Base-by-base conservation (phyloP, 2,329 filamentous ascomycete species). In the Hirsutella rhossiliensis region DNA sequence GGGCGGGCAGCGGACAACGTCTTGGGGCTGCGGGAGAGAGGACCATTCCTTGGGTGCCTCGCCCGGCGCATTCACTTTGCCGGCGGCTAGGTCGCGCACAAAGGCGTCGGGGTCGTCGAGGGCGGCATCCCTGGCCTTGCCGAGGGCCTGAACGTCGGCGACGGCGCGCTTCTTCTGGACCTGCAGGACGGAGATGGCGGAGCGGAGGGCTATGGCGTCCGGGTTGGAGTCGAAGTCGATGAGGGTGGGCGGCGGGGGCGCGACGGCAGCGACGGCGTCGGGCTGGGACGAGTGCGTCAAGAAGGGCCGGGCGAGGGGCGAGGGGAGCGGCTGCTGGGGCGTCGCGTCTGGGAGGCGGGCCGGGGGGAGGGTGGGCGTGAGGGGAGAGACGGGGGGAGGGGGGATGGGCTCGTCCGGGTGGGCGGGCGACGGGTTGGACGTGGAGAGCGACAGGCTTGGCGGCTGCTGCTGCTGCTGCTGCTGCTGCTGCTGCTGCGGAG, bases 191-290 rank as follows among this genome's bases (percentile, higher is more conserved):
- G 86, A 83, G 47, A 96, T 87, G 39, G 89, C 86, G 23, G 84
- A 86, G 51, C 83, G 81, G 47, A 96, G 73, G 5, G 90, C 90
- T 47, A 96, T 82, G 20, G 84, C 87, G 67, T 97, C 90, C 8
- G 87, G 81, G 57, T 94, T 94, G 44, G 66, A 62, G 50, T 75
- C 70, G 48, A 81, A 78, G 52, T 74, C 69, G 46, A 82, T 68
- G 38, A 76, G 68, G 34, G 68, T 62, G 0, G 72, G 70, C 3
- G 67, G 65, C 4, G 73, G 73, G 2, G 73, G 68, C 1, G 64
- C 56, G 31, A 72, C 63, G 32, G 60, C 60, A 19, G 23, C 23
- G 23, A 53, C 58, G 38, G 67, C 66, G 19, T 60, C 57, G 8
- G 63, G 60, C 46, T 72, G 60, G 46, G 72, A 69, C 18, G 61